Evolutionary conservation across 2,329 filamentous ascomycete genomes (phyloP).

Genomic region (Zymoseptoria passerinii): DNA sequence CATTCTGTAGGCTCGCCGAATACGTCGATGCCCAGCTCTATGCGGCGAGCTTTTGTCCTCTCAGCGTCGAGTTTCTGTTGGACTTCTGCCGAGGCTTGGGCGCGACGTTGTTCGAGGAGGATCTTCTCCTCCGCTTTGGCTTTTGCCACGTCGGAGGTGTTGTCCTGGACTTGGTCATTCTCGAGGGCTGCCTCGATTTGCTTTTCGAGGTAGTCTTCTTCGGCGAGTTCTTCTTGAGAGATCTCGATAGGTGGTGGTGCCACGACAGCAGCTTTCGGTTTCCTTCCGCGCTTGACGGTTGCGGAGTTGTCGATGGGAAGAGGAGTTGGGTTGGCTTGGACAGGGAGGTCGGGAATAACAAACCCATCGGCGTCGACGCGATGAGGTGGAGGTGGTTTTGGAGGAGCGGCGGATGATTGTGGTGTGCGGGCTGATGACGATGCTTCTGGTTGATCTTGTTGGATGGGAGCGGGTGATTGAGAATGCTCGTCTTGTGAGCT

Average conservation of each 20-base stretch:
- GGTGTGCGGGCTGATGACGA: not conserved
- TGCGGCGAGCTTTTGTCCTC: conserved; percentile 43
- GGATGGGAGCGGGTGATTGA: not conserved
- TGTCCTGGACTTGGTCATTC: conserved; percentile 23
- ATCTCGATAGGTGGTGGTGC: conserved; percentile 29
- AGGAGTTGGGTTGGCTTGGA: conserved; percentile 4
- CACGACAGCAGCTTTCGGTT: conserved; percentile 24
- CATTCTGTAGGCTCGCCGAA: conserved; percentile 49
- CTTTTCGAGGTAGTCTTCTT: conserved; percentile 39
- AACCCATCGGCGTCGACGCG: conserved; percentile 37
- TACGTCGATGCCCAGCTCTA: conserved; percentile 45
- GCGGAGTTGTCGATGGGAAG: conserved; percentile 11
- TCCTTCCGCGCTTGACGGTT: conserved; percentile 31
- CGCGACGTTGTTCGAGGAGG: conserved; percentile 6
- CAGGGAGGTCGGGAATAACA: conserved; percentile 29
- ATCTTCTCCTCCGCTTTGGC: conserved; percentile 18
- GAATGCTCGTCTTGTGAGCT: not conserved
- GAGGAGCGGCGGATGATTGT: not conserved
- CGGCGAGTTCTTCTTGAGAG: conserved; percentile 38
- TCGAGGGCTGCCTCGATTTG: conserved; percentile 35
- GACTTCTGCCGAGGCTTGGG: conserved; percentile 22
- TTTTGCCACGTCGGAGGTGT: conserved; percentile 24
- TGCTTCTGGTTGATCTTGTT: conserved; percentile 1
- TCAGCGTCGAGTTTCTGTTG: conserved; percentile 31
- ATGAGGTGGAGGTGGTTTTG: conserved; percentile 1